Evolutionary conservation across 768 basidiomycete genomes (phyloP).

Genomic region (Multifurca ochricompacta): DNA sequence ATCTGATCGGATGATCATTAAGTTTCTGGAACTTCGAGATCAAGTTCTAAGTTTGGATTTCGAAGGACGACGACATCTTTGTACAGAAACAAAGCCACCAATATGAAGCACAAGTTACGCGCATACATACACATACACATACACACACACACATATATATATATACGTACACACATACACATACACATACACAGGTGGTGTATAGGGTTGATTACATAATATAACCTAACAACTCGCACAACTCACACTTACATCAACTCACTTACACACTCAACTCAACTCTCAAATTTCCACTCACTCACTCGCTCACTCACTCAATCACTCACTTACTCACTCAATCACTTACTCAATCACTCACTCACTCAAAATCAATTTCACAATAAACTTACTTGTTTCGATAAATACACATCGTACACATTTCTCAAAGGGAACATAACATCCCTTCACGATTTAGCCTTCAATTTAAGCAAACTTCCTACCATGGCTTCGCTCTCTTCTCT

Average conservation of each 20-base stretch:
- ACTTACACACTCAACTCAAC: no score
- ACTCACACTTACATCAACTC: no score
- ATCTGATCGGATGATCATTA: neutral
- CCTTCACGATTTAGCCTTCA: no score
- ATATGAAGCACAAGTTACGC: neutral
- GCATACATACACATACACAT: neutral
- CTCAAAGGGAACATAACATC: neutral
- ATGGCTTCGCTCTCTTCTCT: slow-evolving; percentile 42
- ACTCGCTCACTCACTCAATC: no score
- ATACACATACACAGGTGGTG: neutral
- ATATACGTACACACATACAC: neutral
- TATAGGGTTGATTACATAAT: neutral
- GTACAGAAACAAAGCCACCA: slow-evolving; percentile 1
- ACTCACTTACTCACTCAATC: no score
- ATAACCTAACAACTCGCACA: no score
- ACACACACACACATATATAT: neutral
- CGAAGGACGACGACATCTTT: slow-evolving; percentile 2
- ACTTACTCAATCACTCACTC: no score
- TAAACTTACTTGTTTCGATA: no score
- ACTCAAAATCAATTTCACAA: no score
- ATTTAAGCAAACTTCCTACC: slow-evolving; percentile 11
- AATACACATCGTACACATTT: no score
- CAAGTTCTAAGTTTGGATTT: slow-evolving; percentile 12
- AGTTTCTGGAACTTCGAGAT: slow-evolving; percentile 22
- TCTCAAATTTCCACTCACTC: no score